These are phyloP conservation scores for Xylaria sp. DNA, from an alignment of 2,329 filamentous ascomycete genomes.

Conservation along the genomic window DNA sequence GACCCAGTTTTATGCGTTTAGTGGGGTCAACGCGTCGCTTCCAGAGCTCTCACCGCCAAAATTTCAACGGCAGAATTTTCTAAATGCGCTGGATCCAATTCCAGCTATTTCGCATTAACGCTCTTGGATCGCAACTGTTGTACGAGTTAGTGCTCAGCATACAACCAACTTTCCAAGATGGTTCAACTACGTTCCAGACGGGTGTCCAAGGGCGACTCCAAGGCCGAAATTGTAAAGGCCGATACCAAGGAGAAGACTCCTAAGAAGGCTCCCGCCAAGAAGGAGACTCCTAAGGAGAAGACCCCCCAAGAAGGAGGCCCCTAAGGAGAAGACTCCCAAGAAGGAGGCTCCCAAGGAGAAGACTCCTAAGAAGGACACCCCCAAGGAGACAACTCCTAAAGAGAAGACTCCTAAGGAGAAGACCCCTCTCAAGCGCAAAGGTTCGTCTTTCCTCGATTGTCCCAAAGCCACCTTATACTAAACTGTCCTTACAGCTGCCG, in stretches of 20 bases:
- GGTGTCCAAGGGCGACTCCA: too few relatives aligned
- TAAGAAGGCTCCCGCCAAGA: too few relatives aligned
- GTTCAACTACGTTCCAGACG: slow-evolving; percentile 39
- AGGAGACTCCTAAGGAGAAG: too few relatives aligned
- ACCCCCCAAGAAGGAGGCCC: too few relatives aligned
- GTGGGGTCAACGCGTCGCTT: background rate
- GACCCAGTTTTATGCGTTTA: background rate
- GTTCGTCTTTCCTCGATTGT: slow-evolving; percentile 23
- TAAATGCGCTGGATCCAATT: slow-evolving; percentile 7
- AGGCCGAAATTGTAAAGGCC: slow-evolving; percentile 32
- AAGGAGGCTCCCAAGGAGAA: too few relatives aligned
- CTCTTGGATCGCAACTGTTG: background rate
- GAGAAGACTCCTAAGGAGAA: slow-evolving; percentile 31
- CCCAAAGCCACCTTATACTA: background rate
- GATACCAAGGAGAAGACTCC: slow-evolving; percentile 33
- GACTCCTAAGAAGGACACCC: too few relatives aligned
- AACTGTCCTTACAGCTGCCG: slow-evolving; percentile 19
- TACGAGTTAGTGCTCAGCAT: background rate
- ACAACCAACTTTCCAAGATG: slow-evolving; percentile 32
- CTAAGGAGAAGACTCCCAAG: too few relatives aligned
- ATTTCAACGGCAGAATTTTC: slow-evolving; percentile 29
- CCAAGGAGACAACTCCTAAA: too few relatives aligned
- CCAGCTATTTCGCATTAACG: slow-evolving; percentile 5
- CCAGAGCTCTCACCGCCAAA: slow-evolving; percentile 27
- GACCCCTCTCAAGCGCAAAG: slow-evolving; percentile 35